Percentiles rank a stretch among this genome's conserved stretches.
Conservation (phyloP, 1,284 basidiomycete species). For the Malassezia caprae region DNA sequence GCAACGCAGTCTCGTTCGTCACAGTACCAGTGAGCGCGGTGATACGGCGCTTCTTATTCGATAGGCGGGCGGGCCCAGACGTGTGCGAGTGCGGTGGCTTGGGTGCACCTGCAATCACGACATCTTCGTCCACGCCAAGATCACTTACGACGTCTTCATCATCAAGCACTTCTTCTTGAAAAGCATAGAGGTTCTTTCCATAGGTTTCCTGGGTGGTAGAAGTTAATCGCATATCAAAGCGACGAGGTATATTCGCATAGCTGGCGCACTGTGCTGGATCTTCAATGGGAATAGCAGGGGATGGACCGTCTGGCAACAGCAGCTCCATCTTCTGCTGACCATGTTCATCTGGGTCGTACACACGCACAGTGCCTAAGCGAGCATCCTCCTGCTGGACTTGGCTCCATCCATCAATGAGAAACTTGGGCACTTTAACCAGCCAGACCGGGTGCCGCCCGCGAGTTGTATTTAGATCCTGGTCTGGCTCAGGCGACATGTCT, state of each 20-base stretch:
- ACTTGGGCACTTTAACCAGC: conserved; percentile 51
- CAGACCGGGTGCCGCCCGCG: conserved; percentile 35
- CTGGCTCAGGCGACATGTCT: conserved; percentile 34
- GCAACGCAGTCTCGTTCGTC: conserved; percentile 39
- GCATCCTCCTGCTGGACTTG: conserved; percentile 50
- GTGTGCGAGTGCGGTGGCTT: background rate
- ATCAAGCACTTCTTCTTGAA: conserved; percentile 27
- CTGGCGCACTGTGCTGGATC: conserved; percentile 17
- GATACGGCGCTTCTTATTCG: conserved; percentile 13
- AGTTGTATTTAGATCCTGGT: conserved; percentile 37
- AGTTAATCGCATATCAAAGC: conserved; percentile 39
- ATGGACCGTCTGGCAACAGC: conserved; percentile 30
- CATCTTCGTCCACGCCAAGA: conserved; percentile 10
- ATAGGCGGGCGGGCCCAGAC: conserved; percentile 7
- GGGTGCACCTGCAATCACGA: background rate
- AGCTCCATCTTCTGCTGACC: conserved; percentile 44
- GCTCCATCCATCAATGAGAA: conserved; percentile 53
- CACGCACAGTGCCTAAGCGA: conserved; percentile 51
- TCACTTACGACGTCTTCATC: conserved; percentile 19
- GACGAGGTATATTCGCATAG: conserved; percentile 26
- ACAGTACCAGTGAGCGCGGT: conserved; percentile 35
- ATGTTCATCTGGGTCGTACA: conserved; percentile 49
- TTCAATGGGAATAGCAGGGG: conserved; percentile 23
- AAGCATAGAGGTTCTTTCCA: conserved; percentile 39
- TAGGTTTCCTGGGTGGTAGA: conserved; percentile 24